A percentile compares a stretch with the other conserved stretches of the same genome.
Evolutionary conservation across 257 asterid genomes (phyloP).

Genomic region (Solanum arcanum): DNA sequence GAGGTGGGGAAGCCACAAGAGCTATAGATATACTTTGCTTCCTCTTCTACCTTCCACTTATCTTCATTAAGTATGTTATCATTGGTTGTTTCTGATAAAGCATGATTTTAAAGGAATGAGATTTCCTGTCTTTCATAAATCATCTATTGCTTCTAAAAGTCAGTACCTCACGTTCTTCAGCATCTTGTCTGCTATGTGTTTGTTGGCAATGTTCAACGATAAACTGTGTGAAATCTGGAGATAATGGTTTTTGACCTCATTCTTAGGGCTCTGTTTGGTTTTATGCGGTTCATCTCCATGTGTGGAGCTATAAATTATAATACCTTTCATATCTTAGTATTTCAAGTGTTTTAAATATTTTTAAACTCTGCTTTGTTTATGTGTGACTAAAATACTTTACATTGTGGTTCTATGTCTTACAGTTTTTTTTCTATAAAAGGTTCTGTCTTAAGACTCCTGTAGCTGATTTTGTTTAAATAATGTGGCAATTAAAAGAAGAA

Average conservation of each 20-base stretch:
- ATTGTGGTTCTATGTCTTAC: background rate
- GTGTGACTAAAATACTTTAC: background rate
- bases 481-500: background rate
- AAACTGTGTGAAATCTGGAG: background rate
- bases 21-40: background rate
- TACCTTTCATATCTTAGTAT: background rate
- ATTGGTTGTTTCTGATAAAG: background rate
- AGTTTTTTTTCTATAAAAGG: background rate
- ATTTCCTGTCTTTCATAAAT: background rate
- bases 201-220: background rate
- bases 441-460: background rate
- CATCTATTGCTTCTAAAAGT: background rate
- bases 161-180: background rate
- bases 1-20: background rate
- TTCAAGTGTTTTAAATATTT: background rate
- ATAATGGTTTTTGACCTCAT: background rate
- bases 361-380: background rate
- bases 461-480: background rate
- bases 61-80: background rate
- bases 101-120: background rate
- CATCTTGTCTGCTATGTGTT: background rate
- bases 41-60: background rate
- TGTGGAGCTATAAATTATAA: background rate
- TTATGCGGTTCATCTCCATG: background rate
- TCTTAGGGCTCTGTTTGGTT: background rate